phyloP scores from a whole-genome alignment of 441 rosid genomes.

The Euphorbia celastroides region DNA sequence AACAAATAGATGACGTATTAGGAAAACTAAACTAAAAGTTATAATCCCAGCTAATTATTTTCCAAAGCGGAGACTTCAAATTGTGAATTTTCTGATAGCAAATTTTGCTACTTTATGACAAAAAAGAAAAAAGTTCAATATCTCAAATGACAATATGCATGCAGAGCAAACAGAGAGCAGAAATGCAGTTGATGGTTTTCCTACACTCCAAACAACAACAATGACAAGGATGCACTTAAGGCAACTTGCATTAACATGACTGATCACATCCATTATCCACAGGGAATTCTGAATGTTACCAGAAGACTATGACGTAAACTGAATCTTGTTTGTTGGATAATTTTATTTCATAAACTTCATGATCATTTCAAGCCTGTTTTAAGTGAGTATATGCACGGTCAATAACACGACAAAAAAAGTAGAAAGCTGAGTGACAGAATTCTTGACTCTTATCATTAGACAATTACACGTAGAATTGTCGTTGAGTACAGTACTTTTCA shows the following conservation, averaged over 20 bases:
- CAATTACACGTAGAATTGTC: background rate
- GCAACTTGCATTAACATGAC: too few relatives aligned
- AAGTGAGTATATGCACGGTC: background rate
- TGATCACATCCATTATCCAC: background rate
- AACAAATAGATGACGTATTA: background rate
- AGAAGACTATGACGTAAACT: background rate
- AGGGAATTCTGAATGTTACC: background rate
- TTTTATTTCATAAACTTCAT: background rate
- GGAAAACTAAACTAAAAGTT: background rate
- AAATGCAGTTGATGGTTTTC: background rate
- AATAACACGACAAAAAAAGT: background rate
- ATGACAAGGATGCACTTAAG: background rate
- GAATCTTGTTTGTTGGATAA: background rate
- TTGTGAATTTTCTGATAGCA: background rate
- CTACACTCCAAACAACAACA: background rate
- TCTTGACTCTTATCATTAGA: conserved; percentile 4
- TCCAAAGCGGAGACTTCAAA: background rate
- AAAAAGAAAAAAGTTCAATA: background rate
- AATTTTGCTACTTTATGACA: conserved; percentile 2
- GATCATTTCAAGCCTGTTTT: background rate
- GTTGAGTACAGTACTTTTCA: conserved; percentile 51
- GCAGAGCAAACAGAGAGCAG: background rate
- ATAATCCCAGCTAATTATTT: background rate
- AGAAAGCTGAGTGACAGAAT: background rate
- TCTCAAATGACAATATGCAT: background rate